Percentiles rank a stretch among this genome's conserved stretches.
phyloP scores from a whole-genome alignment of 768 basidiomycete species.

The Tylopilus plumbeoviolaceoides region DNA sequence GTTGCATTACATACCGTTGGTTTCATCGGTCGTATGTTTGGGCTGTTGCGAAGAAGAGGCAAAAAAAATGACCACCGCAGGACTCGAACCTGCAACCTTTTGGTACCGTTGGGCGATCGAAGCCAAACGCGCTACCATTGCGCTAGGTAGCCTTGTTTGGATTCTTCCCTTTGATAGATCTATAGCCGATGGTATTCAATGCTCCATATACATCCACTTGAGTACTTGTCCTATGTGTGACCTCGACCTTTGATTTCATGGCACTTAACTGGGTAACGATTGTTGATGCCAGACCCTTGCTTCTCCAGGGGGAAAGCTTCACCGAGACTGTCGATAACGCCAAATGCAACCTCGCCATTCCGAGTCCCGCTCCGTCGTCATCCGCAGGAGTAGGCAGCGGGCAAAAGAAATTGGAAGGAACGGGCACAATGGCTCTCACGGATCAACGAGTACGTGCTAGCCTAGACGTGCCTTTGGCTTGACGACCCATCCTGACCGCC shows the following conservation, averaged over 20 bases:
- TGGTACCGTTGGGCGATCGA: constrained; percentile 76
- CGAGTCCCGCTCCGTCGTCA: constrained; percentile 40
- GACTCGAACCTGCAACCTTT: constrained; percentile 97
- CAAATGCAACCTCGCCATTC: constrained; percentile 56
- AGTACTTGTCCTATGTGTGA: neutral
- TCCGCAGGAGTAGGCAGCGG: constrained; percentile 56
- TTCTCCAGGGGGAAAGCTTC: constrained; percentile 57
- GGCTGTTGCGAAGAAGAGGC: neutral
- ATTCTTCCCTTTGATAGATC: too few relatives aligned
- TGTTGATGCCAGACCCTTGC: constrained; percentile 51
- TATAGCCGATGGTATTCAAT: too few relatives aligned
- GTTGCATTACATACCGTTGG: neutral
- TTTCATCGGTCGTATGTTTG: neutral
- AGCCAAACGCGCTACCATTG: constrained; percentile 97
- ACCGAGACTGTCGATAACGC: constrained; percentile 57
- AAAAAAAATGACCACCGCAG: constrained; percentile 67
- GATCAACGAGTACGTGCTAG: constrained; percentile 60
- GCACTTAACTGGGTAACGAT: constrained; percentile 80
- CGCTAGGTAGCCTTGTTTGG: constrained; percentile 62
- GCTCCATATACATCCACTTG: neutral
- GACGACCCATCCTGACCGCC: constrained; percentile 3
- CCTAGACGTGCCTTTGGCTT: neutral
- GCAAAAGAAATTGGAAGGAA: constrained; percentile 51
- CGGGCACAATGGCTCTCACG: constrained; percentile 60
- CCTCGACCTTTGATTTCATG: constrained; percentile 38